phyloP scores from a whole-genome alignment of 2,329 filamentous ascomycete genomes.

The Colletotrichum euphorbiae region DNA sequence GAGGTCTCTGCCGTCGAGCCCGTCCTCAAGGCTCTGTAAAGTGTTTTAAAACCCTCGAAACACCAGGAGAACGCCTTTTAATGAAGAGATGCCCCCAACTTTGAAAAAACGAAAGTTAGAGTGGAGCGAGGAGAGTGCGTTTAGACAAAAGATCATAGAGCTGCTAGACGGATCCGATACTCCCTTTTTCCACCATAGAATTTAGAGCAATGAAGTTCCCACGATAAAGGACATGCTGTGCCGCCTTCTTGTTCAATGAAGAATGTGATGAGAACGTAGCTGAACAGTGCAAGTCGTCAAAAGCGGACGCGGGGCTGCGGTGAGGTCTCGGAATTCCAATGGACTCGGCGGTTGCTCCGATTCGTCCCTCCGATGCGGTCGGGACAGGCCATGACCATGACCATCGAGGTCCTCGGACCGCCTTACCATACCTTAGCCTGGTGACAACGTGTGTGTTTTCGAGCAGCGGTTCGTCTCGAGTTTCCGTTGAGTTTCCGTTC shows the following conservation, averaged over 20 bases:
- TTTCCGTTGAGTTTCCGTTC: too few species aligned
- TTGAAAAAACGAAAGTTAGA: background rate
- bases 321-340: constrained; percentile 5
- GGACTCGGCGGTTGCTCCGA: constrained; percentile 1
- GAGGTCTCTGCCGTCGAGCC: constrained; percentile 64
- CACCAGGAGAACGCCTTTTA: background rate
- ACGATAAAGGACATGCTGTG: background rate
- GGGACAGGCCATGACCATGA: background rate
- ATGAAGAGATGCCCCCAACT: constrained; percentile 13
- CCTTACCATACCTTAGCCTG: too few species aligned
- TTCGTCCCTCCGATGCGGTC: background rate
- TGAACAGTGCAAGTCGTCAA: background rate
- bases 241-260: too few species aligned
- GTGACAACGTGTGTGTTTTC: too few species aligned
- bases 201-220: constrained; percentile 25
- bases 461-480: background rate
- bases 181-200: constrained; percentile 7
- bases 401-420: background rate
- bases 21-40: constrained; percentile 65
- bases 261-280: background rate
- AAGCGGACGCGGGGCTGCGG: background rate
- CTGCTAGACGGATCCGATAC: constrained; percentile 10
- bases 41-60: constrained; percentile 1
- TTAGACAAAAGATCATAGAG: constrained; percentile 17
- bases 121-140: constrained; percentile 8